Conservation (phyloP, 2,329 filamentous ascomycete species). For the Cordyceps cateniannulata region DNA sequence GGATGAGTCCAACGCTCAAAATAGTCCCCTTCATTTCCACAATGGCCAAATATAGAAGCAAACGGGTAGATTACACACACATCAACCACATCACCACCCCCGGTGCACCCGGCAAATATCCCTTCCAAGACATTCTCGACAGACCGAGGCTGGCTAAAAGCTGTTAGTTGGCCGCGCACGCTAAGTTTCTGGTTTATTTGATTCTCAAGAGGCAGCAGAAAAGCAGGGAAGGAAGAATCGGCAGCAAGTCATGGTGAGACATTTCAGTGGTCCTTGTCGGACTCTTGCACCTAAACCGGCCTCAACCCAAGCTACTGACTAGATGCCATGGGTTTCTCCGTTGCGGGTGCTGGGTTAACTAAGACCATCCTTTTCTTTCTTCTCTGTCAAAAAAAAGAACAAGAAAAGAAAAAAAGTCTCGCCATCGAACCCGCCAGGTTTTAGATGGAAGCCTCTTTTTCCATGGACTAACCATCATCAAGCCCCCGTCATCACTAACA, state of each 20-base stretch:
- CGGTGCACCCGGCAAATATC: not conserved
- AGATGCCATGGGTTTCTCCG: not conserved
- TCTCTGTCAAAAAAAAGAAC: not conserved
- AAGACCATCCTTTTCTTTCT: not conserved
- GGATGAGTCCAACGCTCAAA: no score
- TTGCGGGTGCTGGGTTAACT: not conserved
- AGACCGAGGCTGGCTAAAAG: not conserved
- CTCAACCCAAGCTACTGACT: not conserved
- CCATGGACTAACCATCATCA: not conserved
- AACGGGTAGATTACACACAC: not conserved
- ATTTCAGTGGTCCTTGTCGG: slow-evolving; percentile 6
- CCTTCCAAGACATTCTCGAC: not conserved
- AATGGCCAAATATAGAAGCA: not conserved
- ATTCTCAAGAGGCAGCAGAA: no score
- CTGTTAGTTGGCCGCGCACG: not conserved
- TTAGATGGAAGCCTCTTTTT: not conserved
- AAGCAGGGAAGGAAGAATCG: not conserved
- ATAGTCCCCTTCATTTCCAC: not conserved
- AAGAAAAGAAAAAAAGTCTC: not conserved
- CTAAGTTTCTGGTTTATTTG: no score
- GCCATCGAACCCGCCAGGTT: not conserved
- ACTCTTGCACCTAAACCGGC: slow-evolving; percentile 6
- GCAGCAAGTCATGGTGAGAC: slow-evolving; percentile 6
- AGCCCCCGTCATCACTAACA: not conserved
- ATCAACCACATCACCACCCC: not conserved